Evolutionary conservation across 2,329 filamentous ascomycete species (phyloP).

Genomic region (Fusarium goolgardi): DNA sequence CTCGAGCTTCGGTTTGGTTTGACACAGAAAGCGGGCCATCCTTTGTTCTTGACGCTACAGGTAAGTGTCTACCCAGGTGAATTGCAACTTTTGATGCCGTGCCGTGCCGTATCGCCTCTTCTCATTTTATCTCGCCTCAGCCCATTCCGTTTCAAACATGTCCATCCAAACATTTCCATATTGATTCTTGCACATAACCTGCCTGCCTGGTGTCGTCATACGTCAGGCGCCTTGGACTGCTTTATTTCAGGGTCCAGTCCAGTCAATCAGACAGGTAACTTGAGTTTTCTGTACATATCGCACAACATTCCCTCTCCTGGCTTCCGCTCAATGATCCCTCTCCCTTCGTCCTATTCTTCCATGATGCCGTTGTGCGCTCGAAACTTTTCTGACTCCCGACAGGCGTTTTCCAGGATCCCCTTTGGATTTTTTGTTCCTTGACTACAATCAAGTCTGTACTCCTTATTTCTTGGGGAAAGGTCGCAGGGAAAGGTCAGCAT

Average conservation of each 20-base stretch:
- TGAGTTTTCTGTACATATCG: constrained; percentile 5
- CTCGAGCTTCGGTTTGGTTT: constrained; percentile 9
- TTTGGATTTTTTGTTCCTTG: not conserved
- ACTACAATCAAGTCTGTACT: not conserved
- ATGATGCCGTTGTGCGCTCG: not conserved
- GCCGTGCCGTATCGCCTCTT: constrained; percentile 5
- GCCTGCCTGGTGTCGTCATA: not conserved
- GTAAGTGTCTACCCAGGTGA: constrained; percentile 1
- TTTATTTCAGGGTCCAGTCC: not conserved
- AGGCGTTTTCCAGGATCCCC: not conserved
- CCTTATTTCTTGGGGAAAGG: constrained; percentile 4
- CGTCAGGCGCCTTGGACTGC: not conserved
- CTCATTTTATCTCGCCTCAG: not conserved
- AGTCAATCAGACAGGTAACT: constrained; percentile 15
- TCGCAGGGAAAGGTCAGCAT: not conserved
- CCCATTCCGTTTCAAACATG: constrained; percentile 2
- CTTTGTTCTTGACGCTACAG: constrained; percentile 12
- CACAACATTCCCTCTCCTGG: constrained; percentile 9
- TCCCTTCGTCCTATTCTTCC: constrained; percentile 9
- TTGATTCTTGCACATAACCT: constrained; percentile 3
- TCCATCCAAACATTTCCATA: constrained; percentile 2
- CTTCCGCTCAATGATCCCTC: constrained; percentile 20
- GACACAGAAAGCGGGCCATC: constrained; percentile 27
- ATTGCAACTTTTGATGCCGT: constrained; percentile 16
- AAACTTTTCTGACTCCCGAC: not conserved